Evolutionary conservation across 1,139 yeast genomes (phyloP), one percentile per base, ranked within the genome.

Genomic region (Nakaseomyces sp.): DNA sequence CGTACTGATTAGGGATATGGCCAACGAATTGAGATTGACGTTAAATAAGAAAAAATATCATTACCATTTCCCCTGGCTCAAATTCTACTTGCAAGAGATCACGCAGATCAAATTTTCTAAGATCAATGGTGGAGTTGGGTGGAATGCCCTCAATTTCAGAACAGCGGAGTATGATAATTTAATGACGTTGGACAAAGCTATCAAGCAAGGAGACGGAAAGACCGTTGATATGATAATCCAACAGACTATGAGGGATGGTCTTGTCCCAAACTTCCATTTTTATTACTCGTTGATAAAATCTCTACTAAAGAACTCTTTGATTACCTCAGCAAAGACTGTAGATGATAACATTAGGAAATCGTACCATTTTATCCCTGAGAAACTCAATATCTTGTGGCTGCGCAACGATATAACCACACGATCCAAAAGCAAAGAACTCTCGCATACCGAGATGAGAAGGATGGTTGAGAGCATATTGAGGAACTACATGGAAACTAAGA

Each of bases 381-480:
- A 54, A 32, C 40, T 56, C 3, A 51, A 52, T 16, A 52, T 57
- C n/a, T 37, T 57, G 13, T 54, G 56, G 57, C 41, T 57, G 13
- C 47, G 51, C 19, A 42, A 50, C 19, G 48, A 47, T 16, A 43
- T 51, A 5, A n/a, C 33, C 10, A 33, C 39, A 8, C 28, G 36
- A 13, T 33, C 43, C 6, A 29, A 40, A 22, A 26, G 38, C 22
- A 35, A 35, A 13, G 28, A 22, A 5, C 33, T 33, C 7, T 18
- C 40, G 10, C 29, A 30, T 22, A 24, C 40, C 6, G 49, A 43
- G 22, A 28, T 37, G 32, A 32, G 29, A 15, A 47, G 41, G 35
- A 25, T 38, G 32, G 37, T 47, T 26, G 37, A 18, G 30, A 19
- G 13, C 35, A 24, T 28, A 19, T 33, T 25, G 45, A 43, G 16